These are phyloP conservation scores for Clitoria ternatea DNA, from an alignment of 306 rosid species.

Conservation along the genomic window DNA sequence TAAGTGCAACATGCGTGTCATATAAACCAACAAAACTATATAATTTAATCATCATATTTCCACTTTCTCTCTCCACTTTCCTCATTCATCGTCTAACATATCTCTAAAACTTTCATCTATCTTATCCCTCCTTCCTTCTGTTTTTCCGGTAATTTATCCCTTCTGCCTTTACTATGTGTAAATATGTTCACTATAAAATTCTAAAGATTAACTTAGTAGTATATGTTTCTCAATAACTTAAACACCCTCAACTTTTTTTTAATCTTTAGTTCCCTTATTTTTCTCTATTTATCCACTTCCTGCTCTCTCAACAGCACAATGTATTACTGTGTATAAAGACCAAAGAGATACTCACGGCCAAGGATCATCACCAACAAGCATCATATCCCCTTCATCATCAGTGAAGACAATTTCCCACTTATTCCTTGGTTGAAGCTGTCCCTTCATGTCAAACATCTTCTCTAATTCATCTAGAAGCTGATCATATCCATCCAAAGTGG, in stretches of 20 bases:
- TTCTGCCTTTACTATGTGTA: neutral
- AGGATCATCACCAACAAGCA: slow-evolving; percentile 88
- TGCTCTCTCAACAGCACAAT: neutral
- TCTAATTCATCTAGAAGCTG: slow-evolving; percentile 74
- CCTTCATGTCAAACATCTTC: slow-evolving; percentile 82
- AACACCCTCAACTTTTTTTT: neutral
- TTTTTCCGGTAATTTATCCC: too few species aligned
- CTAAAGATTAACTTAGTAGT: neutral
- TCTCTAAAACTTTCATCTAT: neutral
- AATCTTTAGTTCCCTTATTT: neutral
- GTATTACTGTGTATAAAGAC: neutral
- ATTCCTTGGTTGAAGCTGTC: slow-evolving; percentile 55
- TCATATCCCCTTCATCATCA: slow-evolving; percentile 90
- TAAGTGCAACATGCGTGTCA: neutral
- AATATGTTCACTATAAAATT: neutral
- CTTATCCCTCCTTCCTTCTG: neutral
- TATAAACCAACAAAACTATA: neutral
- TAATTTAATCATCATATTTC: neutral
- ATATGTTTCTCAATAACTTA: neutral
- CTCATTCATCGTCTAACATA: neutral
- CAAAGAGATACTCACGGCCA: slow-evolving; percentile 70
- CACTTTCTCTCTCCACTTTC: neutral
- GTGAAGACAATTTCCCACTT: slow-evolving; percentile 84
- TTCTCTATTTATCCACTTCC: neutral
- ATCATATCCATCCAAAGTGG: slow-evolving; percentile 68